These are phyloP conservation scores for Polytrichum formosum DNA, from an alignment of 225 moss, liverwort and hornwort genomes.

Conservation along the genomic window DNA sequence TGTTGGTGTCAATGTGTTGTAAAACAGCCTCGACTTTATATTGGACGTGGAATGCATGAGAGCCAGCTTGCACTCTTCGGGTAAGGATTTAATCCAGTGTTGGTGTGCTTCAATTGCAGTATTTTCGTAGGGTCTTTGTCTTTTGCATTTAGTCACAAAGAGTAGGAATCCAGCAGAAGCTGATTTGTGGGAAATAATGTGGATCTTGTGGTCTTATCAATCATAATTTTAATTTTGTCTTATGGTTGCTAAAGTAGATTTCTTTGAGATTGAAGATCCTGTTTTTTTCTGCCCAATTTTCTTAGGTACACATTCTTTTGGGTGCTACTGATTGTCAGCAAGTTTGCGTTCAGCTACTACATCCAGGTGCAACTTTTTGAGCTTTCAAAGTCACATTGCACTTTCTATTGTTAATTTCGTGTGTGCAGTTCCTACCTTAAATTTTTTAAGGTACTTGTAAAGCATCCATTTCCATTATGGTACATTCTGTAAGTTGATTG, in stretches of 20 bases:
- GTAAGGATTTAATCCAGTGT: conserved; percentile 28
- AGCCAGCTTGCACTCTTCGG: conserved; percentile 79
- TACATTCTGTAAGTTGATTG: too few relatives aligned
- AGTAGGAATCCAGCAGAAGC: not conserved
- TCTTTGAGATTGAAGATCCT: too few relatives aligned
- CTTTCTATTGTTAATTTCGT: not conserved
- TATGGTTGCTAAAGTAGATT: too few relatives aligned
- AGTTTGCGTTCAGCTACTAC: conserved; percentile 88
- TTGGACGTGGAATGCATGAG: conserved; percentile 98
- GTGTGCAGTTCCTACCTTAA: too few relatives aligned
- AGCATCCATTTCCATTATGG: too few relatives aligned
- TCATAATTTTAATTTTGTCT: too few relatives aligned
- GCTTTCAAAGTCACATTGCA: not conserved
- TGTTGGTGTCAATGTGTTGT: not conserved
- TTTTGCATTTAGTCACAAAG: not conserved
- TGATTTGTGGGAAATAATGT: too few relatives aligned
- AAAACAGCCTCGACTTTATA: conserved; percentile 80
- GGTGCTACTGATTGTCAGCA: conserved; percentile 73
- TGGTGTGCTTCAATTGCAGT: not conserved
- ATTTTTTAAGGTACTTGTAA: too few relatives aligned
- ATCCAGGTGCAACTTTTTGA: conserved; percentile 53
- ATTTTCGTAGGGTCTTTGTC: not conserved
- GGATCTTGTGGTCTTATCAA: too few relatives aligned
- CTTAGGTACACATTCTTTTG: conserved; percentile 86
- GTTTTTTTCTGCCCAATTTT: not conserved